These are phyloP conservation scores for Colletotrichum tofieldiae DNA, from an alignment of 2,329 filamentous ascomycete genomes.

Conservation along the genomic window DNA sequence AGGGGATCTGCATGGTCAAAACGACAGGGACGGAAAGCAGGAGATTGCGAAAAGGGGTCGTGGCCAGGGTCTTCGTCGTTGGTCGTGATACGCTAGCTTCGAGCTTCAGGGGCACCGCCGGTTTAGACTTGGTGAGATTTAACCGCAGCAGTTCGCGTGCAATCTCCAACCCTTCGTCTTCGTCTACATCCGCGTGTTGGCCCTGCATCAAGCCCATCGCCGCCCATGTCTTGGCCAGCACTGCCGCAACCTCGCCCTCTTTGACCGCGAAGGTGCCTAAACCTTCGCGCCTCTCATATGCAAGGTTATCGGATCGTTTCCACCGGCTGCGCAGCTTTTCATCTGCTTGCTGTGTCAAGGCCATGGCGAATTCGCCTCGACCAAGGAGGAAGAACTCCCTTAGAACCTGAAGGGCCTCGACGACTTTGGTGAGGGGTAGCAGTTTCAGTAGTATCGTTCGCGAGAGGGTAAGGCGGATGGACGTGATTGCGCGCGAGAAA, in stretches of 20 bases:
- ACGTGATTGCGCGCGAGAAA: conserved; percentile 80
- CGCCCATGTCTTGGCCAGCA: conserved; percentile 84
- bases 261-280: conserved; percentile 80
- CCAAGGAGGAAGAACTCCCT: conserved; percentile 91
- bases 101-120: conserved; percentile 56
- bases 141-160: conserved; percentile 84
- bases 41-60: conserved; percentile 82
- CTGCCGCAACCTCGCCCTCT: conserved; percentile 86
- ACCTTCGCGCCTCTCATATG: conserved; percentile 70
- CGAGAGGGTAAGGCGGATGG: conserved; percentile 86
- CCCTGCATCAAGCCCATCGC: conserved; percentile 83
- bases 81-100: conserved; percentile 51
- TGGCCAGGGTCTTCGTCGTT: conserved; percentile 55
- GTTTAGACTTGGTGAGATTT: conserved; percentile 68
- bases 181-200: conserved; percentile 71
- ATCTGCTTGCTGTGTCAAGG: conserved; percentile 88
- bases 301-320: conserved; percentile 73
- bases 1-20: conserved; percentile 80
- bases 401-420: conserved; percentile 83
- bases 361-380: conserved; percentile 91
- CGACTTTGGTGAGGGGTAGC: conserved; percentile 82
- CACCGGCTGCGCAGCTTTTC: conserved; percentile 82
- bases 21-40: conserved; percentile 83
- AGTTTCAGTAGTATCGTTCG: conserved; percentile 87
- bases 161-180: conserved; percentile 87